Evolutionary conservation across 495 filamentous ascomycete species (phyloP), one percentile per base, ranked within the genome.

Genomic region (Penicillium diatomitis): DNA sequence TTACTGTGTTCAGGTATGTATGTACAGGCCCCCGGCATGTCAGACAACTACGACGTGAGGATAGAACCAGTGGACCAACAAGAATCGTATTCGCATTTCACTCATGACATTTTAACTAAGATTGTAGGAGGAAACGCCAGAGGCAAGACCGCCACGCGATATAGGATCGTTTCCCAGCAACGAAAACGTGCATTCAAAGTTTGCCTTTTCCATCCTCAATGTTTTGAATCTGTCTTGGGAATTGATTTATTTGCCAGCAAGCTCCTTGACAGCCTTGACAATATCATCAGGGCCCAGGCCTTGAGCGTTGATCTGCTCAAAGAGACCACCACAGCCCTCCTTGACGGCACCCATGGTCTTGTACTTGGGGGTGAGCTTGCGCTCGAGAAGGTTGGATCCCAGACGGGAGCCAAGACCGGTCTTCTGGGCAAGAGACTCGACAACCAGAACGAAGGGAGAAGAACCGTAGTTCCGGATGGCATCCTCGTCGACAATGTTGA

Each of bases 371-470:
- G 58, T 68, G 28, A 68, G 55, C 8, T 61, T 61, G 47, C 65
- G 61, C 47, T 66, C 60, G 5, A 70, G 54, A 3, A 70, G 54
- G 3, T 66, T 56, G 2, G 57, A 61, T 8, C 67, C 67, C 0
- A 70, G 50, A 35, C 67, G 63, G 50, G 65, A 70, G n/a, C 67
- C 67, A 8, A 70, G 61, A 47, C 63, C 61, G 3, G 67, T 70
- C 63, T 70, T 70, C 55, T 70, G 63, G 3, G 67, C 61, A 41
- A 70, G 64, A 4, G 65, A 67, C 49, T 70, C 67, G 6, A 70
- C 62, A 5, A 64, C 61, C 11, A 70, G 44, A 6, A 70, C 63
- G 41, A 70, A 70, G 4, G 61, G 61, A 6, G 54, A 55, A 0
- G 62, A 62, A 12, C 67, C 67, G 42, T 70, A 70, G 38, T 55